Percentiles rank a stretch among this genome's conserved stretches.
These are phyloP conservation scores for Talaromyces sp. DNA, from an alignment of 2,329 filamentous ascomycete species.

Conservation along the genomic window DNA sequence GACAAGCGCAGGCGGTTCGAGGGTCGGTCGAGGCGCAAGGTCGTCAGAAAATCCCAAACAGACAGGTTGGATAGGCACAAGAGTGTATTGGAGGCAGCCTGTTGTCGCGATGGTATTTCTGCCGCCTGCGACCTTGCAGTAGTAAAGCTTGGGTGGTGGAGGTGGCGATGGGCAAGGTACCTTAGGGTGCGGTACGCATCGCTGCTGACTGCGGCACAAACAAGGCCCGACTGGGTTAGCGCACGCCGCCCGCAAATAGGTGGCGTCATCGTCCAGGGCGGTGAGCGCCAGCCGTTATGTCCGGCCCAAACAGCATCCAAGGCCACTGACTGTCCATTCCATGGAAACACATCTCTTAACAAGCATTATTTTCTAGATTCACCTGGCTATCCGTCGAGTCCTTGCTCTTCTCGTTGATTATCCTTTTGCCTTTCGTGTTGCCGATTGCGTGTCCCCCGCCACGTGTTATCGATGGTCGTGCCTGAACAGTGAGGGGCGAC, in stretches of 20 bases:
- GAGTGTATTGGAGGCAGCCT: background rate
- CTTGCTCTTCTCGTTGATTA: background rate
- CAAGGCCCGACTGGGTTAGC: background rate
- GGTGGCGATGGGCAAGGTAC: background rate
- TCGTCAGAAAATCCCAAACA: background rate
- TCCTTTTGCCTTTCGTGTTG: background rate
- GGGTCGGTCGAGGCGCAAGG: background rate
- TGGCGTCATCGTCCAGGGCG: constrained; percentile 33
- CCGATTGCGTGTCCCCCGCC: background rate
- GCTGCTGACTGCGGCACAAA: background rate
- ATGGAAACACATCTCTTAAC: background rate
- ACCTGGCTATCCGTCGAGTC: background rate
- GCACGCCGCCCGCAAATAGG: constrained; percentile 3
- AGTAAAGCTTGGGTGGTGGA: background rate
- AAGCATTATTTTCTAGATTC: background rate
- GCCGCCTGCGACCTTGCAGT: background rate
- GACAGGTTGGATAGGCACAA: background rate
- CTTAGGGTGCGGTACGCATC: background rate
- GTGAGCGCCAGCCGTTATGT: constrained; percentile 18
- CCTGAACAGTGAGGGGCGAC: constrained; percentile 7
- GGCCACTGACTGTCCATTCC: background rate
- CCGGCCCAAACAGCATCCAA: background rate
- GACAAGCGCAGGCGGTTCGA: background rate
- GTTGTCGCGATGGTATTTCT: background rate
- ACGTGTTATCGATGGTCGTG: background rate